Percentiles rank a stretch among this genome's conserved stretches.
These are phyloP conservation scores for Entoloma clypeatum DNA, from an alignment of 1,284 basidiomycete genomes.

Conservation along the genomic window DNA sequence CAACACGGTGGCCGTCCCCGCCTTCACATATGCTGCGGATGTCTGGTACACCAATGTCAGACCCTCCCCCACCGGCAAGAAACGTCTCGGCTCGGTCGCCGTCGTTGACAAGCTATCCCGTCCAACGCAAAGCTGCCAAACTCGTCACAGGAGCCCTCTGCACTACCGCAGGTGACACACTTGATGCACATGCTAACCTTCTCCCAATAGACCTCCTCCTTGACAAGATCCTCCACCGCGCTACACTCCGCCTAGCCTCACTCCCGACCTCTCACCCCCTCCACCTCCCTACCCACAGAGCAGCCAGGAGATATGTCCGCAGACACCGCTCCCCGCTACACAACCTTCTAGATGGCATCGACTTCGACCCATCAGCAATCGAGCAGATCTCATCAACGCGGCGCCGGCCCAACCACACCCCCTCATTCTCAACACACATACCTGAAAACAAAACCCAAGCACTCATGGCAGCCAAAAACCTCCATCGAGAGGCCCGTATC, in stretches of 20 bases:
- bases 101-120: conserved; percentile 4
- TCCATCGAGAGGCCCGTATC: no score
- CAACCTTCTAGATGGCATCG: no score
- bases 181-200: conserved; percentile 4
- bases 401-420: no score
- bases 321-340: conserved; percentile 1
- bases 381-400: no score
- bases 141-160: conserved; percentile 7
- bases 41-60: background rate
- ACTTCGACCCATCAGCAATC: no score
- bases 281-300: conserved; percentile 8
- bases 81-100: conserved; percentile 1
- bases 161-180: conserved; percentile 4
- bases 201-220: conserved; percentile 3
- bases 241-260: conserved; percentile 4
- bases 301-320: conserved; percentile 3
- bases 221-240: background rate
- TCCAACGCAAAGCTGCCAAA: conserved; percentile 2
- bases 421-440: no score
- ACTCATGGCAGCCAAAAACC: no score
- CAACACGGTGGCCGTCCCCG: conserved; percentile 11
- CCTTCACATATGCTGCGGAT: conserved; percentile 20
- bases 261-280: conserved; percentile 4
- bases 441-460: no score
- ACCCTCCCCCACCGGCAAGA: conserved; percentile 13